A percentile compares a stretch with the other conserved stretches of the same genome.
phyloP scores from a whole-genome alignment of 2,329 filamentous ascomycete species.

The Cladophialophora bantiana region DNA sequence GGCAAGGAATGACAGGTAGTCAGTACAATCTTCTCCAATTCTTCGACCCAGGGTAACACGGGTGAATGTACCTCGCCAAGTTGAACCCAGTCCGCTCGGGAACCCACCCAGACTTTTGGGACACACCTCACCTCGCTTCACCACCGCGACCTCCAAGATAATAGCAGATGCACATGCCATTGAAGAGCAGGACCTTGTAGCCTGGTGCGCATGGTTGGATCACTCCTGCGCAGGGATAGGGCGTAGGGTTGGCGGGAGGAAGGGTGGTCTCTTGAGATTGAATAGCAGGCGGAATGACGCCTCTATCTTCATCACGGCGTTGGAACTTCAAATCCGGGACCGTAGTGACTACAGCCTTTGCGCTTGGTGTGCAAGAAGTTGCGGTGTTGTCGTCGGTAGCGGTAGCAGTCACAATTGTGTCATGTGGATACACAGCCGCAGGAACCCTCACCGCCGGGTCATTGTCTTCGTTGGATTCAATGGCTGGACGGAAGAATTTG shows the following conservation, averaged over 20 bases:
- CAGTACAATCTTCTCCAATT: neutral
- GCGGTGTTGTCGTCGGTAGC: constrained; percentile 5
- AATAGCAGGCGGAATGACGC: neutral
- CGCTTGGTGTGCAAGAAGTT: neutral
- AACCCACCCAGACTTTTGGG: constrained; percentile 5
- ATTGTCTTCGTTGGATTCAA: constrained; percentile 4
- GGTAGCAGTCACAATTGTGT: constrained; percentile 16
- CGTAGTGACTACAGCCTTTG: neutral
- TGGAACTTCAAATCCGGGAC: neutral
- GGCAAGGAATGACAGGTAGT: neutral
- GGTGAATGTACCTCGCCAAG: constrained; percentile 15
- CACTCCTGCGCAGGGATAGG: neutral
- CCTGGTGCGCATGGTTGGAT: neutral
- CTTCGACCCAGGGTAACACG: constrained; percentile 1
- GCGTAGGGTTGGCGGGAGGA: neutral
- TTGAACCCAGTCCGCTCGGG: constrained; percentile 5
- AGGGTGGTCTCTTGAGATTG: neutral
- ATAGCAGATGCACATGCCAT: constrained; percentile 3
- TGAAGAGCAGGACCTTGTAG: constrained; percentile 5
- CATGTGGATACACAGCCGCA: constrained; percentile 29
- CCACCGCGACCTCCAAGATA: neutral
- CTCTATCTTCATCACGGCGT: neutral
- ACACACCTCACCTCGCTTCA: constrained; percentile 4
- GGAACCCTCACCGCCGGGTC: constrained; percentile 19
- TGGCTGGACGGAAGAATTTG: neutral